Evolutionary conservation across 352 stramenopile genomes (phyloP).

Genomic region (Phytophthora litchii): DNA sequence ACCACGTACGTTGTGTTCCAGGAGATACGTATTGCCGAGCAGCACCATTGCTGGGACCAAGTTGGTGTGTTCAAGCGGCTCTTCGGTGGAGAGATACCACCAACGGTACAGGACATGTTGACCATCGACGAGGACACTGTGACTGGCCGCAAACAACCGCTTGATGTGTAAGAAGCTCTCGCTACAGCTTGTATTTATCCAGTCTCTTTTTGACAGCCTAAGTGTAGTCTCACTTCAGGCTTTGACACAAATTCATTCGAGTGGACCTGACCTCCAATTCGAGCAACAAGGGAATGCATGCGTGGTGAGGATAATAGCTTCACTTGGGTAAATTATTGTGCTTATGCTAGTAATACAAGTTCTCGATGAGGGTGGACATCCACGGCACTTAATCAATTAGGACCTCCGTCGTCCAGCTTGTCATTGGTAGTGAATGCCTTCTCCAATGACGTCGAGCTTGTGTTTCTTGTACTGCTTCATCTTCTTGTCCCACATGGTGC

Average conservation of each 20-base stretch:
- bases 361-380: too few relatives aligned
- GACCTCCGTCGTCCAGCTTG: background rate
- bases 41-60: slow-evolving; percentile 86
- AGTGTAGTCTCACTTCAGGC: too few relatives aligned
- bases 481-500: slow-evolving; percentile 65
- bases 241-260: too few relatives aligned
- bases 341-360: too few relatives aligned
- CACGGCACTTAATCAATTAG: slow-evolving; percentile 1
- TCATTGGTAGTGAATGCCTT: slow-evolving; percentile 47
- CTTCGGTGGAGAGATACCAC: slow-evolving; percentile 76
- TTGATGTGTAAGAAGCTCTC: slow-evolving; percentile 32
- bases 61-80: slow-evolving; percentile 83
- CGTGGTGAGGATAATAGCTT: too few relatives aligned
- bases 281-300: too few relatives aligned
- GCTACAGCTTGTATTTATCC: too few relatives aligned
- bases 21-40: slow-evolving; percentile 67
- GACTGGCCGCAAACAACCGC: slow-evolving; percentile 33
- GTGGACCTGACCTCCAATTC: too few relatives aligned
- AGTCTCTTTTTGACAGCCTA: too few relatives aligned
- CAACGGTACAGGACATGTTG: slow-evolving; percentile 60
- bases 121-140: slow-evolving; percentile 52
- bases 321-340: too few relatives aligned
- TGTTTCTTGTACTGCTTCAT: slow-evolving; percentile 46
- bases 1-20: slow-evolving; percentile 87
- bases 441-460: slow-evolving; percentile 54